phyloP scores from a whole-genome alignment of 1,284 basidiomycete genomes.

The Pascua guehoae region DNA sequence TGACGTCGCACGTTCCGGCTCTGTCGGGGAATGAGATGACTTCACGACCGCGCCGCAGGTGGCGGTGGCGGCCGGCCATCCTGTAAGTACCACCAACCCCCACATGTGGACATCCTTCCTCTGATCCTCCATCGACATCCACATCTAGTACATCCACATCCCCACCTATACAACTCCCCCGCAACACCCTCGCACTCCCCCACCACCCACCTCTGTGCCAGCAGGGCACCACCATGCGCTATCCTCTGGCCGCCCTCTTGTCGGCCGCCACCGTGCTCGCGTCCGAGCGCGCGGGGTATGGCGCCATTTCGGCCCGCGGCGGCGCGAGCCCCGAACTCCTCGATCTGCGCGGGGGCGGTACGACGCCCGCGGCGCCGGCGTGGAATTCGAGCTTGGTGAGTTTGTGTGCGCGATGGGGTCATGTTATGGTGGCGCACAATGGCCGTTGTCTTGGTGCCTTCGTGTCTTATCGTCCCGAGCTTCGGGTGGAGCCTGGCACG shows the following conservation, averaged over 20 bases:
- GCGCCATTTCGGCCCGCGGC: not conserved
- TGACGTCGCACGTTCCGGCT: no score
- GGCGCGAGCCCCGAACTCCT: slow-evolving; percentile 12
- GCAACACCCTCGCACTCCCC: no score
- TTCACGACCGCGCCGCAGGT: no score
- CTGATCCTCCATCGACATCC: no score
- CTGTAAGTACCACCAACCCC: no score
- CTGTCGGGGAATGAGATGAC: no score
- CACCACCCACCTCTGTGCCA: no score
- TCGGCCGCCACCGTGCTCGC: not conserved
- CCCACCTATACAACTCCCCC: no score
- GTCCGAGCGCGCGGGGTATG: not conserved
- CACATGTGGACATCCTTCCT: no score
- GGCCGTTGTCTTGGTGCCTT: not conserved
- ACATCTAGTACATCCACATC: no score
- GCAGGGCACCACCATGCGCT: not conserved
- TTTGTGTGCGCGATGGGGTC: not conserved
- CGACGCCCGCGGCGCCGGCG: not conserved
- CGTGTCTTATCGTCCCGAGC: not conserved
- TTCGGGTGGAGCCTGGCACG: no score
- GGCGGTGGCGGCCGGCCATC: no score
- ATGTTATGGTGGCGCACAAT: not conserved
- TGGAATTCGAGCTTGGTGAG: slow-evolving; percentile 5
- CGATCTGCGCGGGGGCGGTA: slow-evolving; percentile 12
- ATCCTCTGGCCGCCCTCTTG: not conserved